Conservation (phyloP, 2,329 filamentous ascomycete genomes). For the Trichoderma breve region DNA sequence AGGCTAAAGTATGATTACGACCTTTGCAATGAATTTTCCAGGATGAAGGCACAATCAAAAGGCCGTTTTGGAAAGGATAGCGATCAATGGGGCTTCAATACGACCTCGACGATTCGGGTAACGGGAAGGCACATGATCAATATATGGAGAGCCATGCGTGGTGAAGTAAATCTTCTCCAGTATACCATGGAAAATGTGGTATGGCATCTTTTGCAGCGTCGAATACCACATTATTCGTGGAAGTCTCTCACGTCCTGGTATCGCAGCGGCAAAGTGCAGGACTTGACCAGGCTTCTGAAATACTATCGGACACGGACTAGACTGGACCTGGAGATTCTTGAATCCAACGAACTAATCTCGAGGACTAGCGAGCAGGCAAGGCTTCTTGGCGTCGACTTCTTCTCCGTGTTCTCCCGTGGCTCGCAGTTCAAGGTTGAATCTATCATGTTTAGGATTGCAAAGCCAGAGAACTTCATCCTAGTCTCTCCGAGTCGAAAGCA, state of each 20-base stretch:
- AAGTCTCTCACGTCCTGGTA: slow-evolving; percentile 82
- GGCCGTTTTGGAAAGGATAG: slow-evolving; percentile 82
- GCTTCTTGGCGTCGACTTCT: slow-evolving; percentile 91
- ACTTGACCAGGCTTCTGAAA: slow-evolving; percentile 71
- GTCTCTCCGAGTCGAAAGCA: slow-evolving; percentile 89
- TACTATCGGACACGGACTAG: slow-evolving; percentile 76
- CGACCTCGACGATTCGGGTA: slow-evolving; percentile 87
- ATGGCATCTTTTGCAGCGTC: slow-evolving; percentile 82
- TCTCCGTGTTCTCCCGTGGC: slow-evolving; percentile 89
- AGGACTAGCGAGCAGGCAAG: slow-evolving; percentile 93
- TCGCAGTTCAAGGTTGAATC: slow-evolving; percentile 99
- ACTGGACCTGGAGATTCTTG: slow-evolving; percentile 85
- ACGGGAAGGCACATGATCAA: slow-evolving; percentile 96
- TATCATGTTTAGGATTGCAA: slow-evolving; percentile 97
- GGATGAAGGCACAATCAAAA: slow-evolving; percentile 80
- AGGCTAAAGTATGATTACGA: slow-evolving; percentile 84
- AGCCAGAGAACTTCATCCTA: slow-evolving; percentile 90
- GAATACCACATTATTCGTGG: slow-evolving; percentile 85
- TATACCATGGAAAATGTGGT: slow-evolving; percentile 96
- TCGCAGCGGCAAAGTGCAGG: slow-evolving; percentile 61
- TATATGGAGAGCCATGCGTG: slow-evolving; percentile 92
- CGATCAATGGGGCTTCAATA: slow-evolving; percentile 91
- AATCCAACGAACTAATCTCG: slow-evolving; percentile 82
- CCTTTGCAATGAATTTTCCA: slow-evolving; percentile 85
- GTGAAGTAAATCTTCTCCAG: slow-evolving; percentile 86